Percentiles rank a stretch among this genome's conserved stretches.
Conservation (phyloP, 495 filamentous ascomycete species). For the Cetradonia linearis region DNA sequence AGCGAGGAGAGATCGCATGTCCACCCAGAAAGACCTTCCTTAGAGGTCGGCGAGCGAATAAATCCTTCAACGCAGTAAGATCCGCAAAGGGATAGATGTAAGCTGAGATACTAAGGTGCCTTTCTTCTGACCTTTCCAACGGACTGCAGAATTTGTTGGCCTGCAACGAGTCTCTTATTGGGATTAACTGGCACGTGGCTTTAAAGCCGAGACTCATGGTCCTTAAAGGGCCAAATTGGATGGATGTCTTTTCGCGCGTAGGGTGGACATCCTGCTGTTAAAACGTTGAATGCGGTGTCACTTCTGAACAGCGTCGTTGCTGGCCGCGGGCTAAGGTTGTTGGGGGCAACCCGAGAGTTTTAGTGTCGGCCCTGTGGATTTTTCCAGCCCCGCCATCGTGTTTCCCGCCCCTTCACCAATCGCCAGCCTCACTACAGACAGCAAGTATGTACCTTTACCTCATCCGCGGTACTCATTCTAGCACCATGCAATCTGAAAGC, state of each 20-base stretch:
- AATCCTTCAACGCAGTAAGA: too few species aligned
- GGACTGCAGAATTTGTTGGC: background rate
- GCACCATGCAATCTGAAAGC: conserved; percentile 13
- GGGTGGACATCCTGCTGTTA: background rate
- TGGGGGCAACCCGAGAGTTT: background rate
- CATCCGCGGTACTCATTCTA: conserved; percentile 1
- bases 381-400: conserved; percentile 11
- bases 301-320: background rate
- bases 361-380: conserved; percentile 13
- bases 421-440: conserved; percentile 11
- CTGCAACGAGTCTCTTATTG: background rate
- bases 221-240: background rate
- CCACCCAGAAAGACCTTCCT: too few species aligned
- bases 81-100: background rate
- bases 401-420: conserved; percentile 14
- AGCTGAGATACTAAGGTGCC: background rate
- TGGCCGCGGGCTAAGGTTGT: background rate
- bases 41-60: too few species aligned
- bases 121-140: background rate
- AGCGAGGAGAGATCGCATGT: too few species aligned
- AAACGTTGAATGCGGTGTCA: background rate
- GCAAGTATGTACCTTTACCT: conserved; percentile 10
- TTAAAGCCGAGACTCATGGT: background rate
- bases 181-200: background rate
- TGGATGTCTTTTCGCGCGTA: background rate